Evolutionary conservation across 345 rosid genomes (phyloP).

Genomic region (Pugionium dolabratum): DNA sequence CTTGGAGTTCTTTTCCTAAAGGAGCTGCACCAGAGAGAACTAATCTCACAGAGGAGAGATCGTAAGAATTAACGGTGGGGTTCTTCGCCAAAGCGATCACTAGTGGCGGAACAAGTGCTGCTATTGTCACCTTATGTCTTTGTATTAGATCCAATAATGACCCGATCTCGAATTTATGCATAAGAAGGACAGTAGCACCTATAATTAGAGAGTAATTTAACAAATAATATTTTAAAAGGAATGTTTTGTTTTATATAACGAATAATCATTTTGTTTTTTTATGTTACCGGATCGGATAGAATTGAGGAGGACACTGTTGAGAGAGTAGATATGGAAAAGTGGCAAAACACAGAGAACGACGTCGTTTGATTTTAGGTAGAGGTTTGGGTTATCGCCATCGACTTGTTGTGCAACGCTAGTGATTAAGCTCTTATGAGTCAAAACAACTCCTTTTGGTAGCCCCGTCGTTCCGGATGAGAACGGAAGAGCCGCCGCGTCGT

Average conservation of each 20-base stretch:
- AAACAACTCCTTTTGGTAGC: constrained; percentile 80
- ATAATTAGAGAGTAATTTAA: neutral
- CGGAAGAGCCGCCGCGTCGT: constrained; percentile 75
- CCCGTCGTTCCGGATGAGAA: constrained; percentile 96
- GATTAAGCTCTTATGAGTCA: constrained; percentile 76
- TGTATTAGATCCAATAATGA: constrained; percentile 68
- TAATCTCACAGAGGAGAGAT: constrained; percentile 67
- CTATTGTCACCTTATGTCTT: constrained; percentile 65
- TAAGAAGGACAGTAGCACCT: constrained; percentile 72
- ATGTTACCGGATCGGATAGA: constrained; percentile 52
- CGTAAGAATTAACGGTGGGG: constrained; percentile 60
- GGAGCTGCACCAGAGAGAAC: constrained; percentile 97
- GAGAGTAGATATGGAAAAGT: constrained; percentile 77
- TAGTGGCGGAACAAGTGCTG: constrained; percentile 88
- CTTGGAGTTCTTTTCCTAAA: constrained; percentile 84
- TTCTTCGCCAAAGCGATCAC: constrained; percentile 83
- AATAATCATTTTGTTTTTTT: no score
- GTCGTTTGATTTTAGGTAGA: constrained; percentile 56
- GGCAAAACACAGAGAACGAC: constrained; percentile 84
- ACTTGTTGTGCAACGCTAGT: constrained; percentile 96
- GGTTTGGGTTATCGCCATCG: constrained; percentile 88
- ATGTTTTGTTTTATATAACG: no score
- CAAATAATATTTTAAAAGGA: no score
- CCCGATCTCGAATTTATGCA: constrained; percentile 91
- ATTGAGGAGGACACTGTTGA: constrained; percentile 72